Base-by-base conservation (phyloP, 2,329 filamentous ascomycete genomes). In the Hymenoscyphus repandus region DNA sequence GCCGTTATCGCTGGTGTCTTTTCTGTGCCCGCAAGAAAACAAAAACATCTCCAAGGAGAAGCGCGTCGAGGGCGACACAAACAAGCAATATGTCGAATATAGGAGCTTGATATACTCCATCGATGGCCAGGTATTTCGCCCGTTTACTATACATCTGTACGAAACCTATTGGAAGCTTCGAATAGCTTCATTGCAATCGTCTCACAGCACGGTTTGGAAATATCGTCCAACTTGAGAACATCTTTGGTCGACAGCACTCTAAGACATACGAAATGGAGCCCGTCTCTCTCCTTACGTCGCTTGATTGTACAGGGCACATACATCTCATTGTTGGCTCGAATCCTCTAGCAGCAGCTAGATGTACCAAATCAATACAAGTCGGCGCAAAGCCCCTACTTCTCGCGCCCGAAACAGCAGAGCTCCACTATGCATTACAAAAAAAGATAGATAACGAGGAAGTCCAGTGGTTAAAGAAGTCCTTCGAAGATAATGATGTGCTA, bases 321-420 rank as follows among this genome's bases (percentile, higher is more conserved):
- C 93, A 99, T 68, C 76, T 99, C 51, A 81, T 99, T 62, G 70
- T 97, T 56, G 93, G 93, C 52, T 84, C 86, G 32, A 93, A 91
- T 63, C 83, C 92, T 12, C 78, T 99, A 37, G 92, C 93, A n/a
- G 86, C 86, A 47, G 80, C 90, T 31, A 82, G 93, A 61, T 95
- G 88, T 71, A 73, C 79, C 11, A 88, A 89, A 64, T 91, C 89
- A 2, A 70, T 96, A 45, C 80, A 86, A 62, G 87, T 89, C 13
- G 92, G 92, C 61, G 93, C 93, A 45, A 80, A 70, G 42, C 90
- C 93, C 0, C 79, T 93, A 38, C 72, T 97, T 40, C 76, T 99
- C 62, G 83, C 90, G 2, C 85, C 89, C 0, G 78, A 79, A 49
- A 74, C 79, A 1, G 74, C 77, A 6, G 78, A 81, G 37, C 64